Percentiles rank a stretch among this genome's conserved stretches.
Conservation (phyloP, 306 rosid genomes). For the Cucurbita pepo region DNA sequence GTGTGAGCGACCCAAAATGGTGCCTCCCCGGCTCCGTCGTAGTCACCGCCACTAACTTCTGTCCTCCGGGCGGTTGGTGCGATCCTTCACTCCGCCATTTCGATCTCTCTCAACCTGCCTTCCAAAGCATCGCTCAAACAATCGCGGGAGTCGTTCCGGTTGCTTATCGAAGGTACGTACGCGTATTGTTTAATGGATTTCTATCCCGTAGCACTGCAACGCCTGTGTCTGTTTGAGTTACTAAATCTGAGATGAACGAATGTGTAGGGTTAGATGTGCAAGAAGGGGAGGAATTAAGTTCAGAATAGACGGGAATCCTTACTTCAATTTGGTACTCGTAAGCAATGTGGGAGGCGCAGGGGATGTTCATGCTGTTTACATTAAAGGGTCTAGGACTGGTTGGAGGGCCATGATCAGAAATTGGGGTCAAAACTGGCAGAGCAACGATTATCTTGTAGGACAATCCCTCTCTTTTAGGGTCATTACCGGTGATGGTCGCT, state of each 20-base stretch:
- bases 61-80: slow-evolving; percentile 46
- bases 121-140: slow-evolving; percentile 1
- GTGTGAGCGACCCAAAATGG: slow-evolving; percentile 42
- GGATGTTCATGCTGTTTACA: slow-evolving; percentile 4
- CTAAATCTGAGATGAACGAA: neutral
- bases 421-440: slow-evolving; percentile 99
- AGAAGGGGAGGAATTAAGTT: slow-evolving; percentile 6
- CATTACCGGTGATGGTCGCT: slow-evolving; percentile 32
- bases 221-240: neutral
- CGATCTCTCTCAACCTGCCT: slow-evolving; percentile 15
- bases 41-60: slow-evolving; percentile 58
- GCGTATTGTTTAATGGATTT: too few species aligned
- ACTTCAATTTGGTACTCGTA: slow-evolving; percentile 7
- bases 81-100: slow-evolving; percentile 14
- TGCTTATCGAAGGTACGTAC: slow-evolving; percentile 7
- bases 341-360: slow-evolving; percentile 14
- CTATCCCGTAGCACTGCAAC: too few species aligned
- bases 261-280: neutral
- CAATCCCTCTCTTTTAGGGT: slow-evolving; percentile 80
- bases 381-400: slow-evolving; percentile 60
- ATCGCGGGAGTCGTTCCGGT: slow-evolving; percentile 14
- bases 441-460: slow-evolving; percentile 75
- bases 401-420: slow-evolving; percentile 80
- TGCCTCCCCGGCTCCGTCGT: slow-evolving; percentile 36
- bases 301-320: slow-evolving; percentile 1